Evolutionary conservation across 371 early-diverging fungal species (phyloP).

Genomic region (Lichtheimia hyalospora): DNA sequence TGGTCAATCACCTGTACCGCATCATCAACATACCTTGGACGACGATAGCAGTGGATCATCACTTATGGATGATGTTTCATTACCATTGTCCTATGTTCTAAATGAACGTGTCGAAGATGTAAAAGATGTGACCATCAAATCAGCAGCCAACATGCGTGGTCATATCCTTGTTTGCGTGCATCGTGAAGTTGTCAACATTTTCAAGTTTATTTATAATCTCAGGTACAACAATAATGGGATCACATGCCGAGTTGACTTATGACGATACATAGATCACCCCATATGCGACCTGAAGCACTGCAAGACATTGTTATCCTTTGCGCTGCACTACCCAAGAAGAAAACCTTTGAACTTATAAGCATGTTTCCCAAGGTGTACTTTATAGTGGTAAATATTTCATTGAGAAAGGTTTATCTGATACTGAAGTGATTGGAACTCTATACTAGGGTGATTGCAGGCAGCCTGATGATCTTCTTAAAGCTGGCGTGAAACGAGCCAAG

Average conservation of each 20-base stretch:
- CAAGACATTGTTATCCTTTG: conserved; percentile 59
- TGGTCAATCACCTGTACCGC: conserved; percentile 26
- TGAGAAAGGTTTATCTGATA: background rate
- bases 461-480: conserved; percentile 57
- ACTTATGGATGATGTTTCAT: conserved; percentile 28
- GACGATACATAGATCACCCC: conserved; percentile 30
- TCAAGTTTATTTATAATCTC: conserved; percentile 46
- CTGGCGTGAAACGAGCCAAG: conserved; percentile 55
- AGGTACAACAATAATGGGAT: conserved; percentile 15
- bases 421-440: background rate
- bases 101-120: conserved; percentile 31
- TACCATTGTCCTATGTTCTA: conserved; percentile 52
- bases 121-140: conserved; percentile 25
- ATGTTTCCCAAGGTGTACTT: conserved; percentile 57
- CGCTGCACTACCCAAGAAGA: conserved; percentile 33
- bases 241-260: background rate
- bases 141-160: conserved; percentile 32
- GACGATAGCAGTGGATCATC: background rate
- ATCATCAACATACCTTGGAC: conserved; percentile 2
- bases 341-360: conserved; percentile 49
- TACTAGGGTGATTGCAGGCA: conserved; percentile 55
- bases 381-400: conserved; percentile 35
- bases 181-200: conserved; percentile 42
- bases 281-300: conserved; percentile 36
- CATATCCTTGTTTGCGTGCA: conserved; percentile 52